These are phyloP conservation scores for Pseudisothecium myosuroides DNA, from an alignment of 225 moss, liverwort and hornwort genomes.

Conservation along the genomic window DNA sequence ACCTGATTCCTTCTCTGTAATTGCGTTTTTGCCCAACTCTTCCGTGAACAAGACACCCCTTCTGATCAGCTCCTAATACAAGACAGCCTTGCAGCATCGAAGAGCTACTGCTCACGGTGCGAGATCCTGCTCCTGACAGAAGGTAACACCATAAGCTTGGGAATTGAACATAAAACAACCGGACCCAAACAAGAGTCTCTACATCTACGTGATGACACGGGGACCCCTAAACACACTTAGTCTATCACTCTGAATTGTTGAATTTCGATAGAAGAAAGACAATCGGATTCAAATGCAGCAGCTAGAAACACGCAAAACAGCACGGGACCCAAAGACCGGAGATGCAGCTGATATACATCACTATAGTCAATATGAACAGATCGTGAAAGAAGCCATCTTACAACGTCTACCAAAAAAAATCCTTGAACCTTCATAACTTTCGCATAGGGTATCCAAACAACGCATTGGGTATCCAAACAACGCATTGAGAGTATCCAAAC, in stretches of 20 bases:
- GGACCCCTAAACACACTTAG: not conserved
- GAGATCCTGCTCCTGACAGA: not conserved
- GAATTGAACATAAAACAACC: not conserved
- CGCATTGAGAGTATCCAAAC: not conserved
- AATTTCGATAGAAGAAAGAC: not conserved
- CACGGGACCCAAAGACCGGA: not conserved
- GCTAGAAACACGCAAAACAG: not conserved
- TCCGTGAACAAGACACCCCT: not conserved
- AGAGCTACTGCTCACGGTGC: not conserved
- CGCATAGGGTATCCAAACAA: not conserved
- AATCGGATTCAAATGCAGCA: not conserved
- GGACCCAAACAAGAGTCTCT: not conserved
- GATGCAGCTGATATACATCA: not conserved
- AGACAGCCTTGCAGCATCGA: not conserved
- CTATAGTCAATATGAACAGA: not conserved
- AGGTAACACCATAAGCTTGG: not conserved
- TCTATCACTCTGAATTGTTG: not conserved
- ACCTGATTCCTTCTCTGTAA: slow-evolving; percentile 3
- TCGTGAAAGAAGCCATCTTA: not conserved
- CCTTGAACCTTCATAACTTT: not conserved
- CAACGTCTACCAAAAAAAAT: not conserved
- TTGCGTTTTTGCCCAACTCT: not conserved
- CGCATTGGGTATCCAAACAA: not conserved
- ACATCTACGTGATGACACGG: not conserved
- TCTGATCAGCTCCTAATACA: not conserved